phyloP scores from a whole-genome alignment of 2,329 filamentous ascomycete species.

The Aspergillus clavatus region DNA sequence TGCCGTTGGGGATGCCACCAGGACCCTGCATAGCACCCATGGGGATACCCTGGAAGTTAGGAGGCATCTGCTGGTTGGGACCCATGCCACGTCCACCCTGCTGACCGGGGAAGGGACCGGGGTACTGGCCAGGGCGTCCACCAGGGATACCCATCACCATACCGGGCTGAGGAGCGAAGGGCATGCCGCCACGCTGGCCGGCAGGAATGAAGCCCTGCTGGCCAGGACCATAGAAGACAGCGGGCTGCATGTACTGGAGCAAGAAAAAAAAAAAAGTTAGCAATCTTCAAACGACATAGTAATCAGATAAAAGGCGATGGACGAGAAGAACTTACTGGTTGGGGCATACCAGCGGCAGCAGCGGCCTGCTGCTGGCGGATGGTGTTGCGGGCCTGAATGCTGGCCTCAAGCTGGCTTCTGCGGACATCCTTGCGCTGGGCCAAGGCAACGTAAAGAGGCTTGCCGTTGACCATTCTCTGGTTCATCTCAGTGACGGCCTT shows the following conservation, averaged over 20 bases:
- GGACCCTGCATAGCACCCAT: slow-evolving; percentile 57
- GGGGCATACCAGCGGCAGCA: slow-evolving; percentile 81
- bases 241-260: slow-evolving; percentile 76
- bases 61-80: slow-evolving; percentile 76
- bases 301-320: neutral
- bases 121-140: slow-evolving; percentile 81
- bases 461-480: slow-evolving; percentile 95
- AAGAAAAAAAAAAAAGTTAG: slow-evolving; percentile 17
- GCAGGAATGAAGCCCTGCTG: slow-evolving; percentile 53
- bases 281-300: neutral
- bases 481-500: slow-evolving; percentile 99
- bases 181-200: slow-evolving; percentile 56
- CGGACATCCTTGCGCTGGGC: slow-evolving; percentile 99
- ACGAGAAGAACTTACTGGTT: slow-evolving; percentile 43
- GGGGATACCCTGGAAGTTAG: slow-evolving; percentile 71
- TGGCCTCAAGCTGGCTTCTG: slow-evolving; percentile 98
- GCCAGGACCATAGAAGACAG: slow-evolving; percentile 86
- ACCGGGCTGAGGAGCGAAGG: slow-evolving; percentile 53
- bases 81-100: slow-evolving; percentile 83
- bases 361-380: slow-evolving; percentile 97
- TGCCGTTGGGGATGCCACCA: slow-evolving; percentile 69
- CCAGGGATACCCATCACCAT: slow-evolving; percentile 64
- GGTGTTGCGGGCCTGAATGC: slow-evolving; percentile 98
- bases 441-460: slow-evolving; percentile 95
- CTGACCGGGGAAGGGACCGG: slow-evolving; percentile 72